Percentiles rank a stretch among this genome's conserved stretches.
Evolutionary conservation across 352 stramenopile genomes (phyloP).

Genomic region (Phytophthora palmivora): DNA sequence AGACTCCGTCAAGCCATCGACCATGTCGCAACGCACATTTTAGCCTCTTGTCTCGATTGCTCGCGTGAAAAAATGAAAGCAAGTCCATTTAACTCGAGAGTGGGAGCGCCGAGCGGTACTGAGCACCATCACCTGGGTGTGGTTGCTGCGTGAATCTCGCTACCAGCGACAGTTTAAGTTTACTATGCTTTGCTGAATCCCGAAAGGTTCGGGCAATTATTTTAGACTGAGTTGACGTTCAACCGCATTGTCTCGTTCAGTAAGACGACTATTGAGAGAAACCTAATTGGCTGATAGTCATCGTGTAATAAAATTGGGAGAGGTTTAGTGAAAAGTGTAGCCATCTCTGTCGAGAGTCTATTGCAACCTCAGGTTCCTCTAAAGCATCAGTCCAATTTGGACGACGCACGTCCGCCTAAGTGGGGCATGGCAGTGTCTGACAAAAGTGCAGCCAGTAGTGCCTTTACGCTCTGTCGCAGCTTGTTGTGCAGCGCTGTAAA

Average conservation of each 20-base stretch:
- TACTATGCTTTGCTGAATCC: too few relatives aligned
- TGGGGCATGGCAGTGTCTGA: conserved; percentile 10
- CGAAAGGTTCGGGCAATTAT: too few relatives aligned
- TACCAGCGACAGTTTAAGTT: too few relatives aligned
- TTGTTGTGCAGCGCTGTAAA: conserved; percentile 48
- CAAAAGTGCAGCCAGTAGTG: conserved; percentile 33
- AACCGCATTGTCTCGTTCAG: too few relatives aligned
- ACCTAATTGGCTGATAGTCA: background rate
- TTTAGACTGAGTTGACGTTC: too few relatives aligned
- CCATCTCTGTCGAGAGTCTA: conserved; percentile 14
- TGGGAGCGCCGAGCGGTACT: conserved; percentile 10
- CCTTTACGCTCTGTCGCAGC: conserved; percentile 48
- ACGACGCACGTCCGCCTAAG: conserved; percentile 21
- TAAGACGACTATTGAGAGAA: conserved; percentile 1
- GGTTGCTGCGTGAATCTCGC: conserved; percentile 21
- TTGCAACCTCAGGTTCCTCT: conserved; percentile 5
- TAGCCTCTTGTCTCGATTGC: conserved; percentile 1
- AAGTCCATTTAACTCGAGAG: conserved; percentile 25
- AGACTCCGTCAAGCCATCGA: conserved; percentile 2
- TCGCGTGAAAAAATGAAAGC: background rate
- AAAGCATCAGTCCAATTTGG: conserved; percentile 46
- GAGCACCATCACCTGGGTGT: conserved; percentile 19
- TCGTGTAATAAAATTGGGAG: background rate
- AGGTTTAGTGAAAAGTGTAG: conserved; percentile 4
- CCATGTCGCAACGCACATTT: conserved; percentile 12